These are phyloP conservation scores for Fusarium robinianum DNA, from an alignment of 2,329 filamentous ascomycete genomes.

Conservation along the genomic window DNA sequence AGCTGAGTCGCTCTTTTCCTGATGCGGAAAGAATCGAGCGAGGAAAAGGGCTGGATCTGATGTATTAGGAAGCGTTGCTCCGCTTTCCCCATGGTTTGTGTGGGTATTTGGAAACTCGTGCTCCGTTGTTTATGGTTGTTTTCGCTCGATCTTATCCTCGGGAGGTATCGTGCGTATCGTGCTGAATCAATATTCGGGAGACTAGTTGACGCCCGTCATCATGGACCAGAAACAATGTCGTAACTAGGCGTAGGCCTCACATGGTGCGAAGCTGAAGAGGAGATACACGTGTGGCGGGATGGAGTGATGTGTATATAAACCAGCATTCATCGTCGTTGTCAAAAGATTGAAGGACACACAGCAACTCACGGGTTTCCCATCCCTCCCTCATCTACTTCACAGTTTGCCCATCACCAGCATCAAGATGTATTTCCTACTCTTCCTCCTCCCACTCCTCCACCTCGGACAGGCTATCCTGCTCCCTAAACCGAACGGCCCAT, in stretches of 20 bases:
- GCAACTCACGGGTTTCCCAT: not conserved
- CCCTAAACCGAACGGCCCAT: conserved; percentile 38
- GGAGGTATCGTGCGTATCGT: not conserved
- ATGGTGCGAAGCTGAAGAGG: no score
- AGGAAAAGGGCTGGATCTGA: conserved; percentile 30
- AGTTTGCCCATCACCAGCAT: not conserved
- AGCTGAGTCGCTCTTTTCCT: conserved; percentile 11
- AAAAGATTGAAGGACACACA: no score
- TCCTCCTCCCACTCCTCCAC: conserved; percentile 21
- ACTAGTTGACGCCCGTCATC: not conserved
- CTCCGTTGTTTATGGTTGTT: not conserved
- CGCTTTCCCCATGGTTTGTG: conserved; percentile 10
- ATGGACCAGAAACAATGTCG: not conserved
- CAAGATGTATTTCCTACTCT: conserved; percentile 25
- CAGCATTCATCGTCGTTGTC: no score
- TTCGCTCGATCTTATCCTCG: conserved; percentile 22
- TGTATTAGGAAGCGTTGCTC: not conserved
- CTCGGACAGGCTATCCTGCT: conserved; percentile 33
- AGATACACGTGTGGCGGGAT: no score
- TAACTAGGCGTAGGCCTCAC: not conserved
- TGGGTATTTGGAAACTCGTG: not conserved
- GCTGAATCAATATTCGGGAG: no score
- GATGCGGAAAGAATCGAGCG: conserved; percentile 29
- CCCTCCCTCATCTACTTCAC: not conserved
- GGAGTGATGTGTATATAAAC: no score